Conservation (phyloP, 1,284 basidiomycete species). For the Trametes polyzona region DNA sequence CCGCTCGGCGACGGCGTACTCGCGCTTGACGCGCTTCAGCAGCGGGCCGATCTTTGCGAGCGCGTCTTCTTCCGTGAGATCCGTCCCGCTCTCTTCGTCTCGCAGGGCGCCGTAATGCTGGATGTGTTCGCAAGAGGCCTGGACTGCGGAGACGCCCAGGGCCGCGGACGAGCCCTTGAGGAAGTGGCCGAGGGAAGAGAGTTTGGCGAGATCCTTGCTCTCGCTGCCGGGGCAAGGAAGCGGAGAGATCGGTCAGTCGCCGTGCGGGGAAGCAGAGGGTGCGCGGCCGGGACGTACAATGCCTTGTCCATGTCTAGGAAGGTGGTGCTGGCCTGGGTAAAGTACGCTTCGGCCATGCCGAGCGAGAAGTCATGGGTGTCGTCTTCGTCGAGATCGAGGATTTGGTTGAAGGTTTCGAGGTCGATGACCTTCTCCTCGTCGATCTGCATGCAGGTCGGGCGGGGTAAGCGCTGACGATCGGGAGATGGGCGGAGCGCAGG, state of each 20-base stretch:
- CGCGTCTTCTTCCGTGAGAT: slow-evolving; percentile 61
- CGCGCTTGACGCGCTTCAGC: slow-evolving; percentile 55
- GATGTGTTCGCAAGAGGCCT: slow-evolving; percentile 85
- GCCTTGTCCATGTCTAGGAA: slow-evolving; percentile 81
- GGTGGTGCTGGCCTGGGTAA: slow-evolving; percentile 75
- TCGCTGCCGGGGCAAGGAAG: slow-evolving; percentile 33
- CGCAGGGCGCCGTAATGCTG: slow-evolving; percentile 79
- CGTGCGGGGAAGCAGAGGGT: background rate
- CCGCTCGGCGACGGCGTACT: slow-evolving; percentile 59
- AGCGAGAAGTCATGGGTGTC: slow-evolving; percentile 78
- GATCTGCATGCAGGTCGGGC: slow-evolving; percentile 3
- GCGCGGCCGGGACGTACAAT: slow-evolving; percentile 59
- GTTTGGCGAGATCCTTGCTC: slow-evolving; percentile 59
- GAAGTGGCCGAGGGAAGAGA: slow-evolving; percentile 87
- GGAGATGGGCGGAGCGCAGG: background rate
- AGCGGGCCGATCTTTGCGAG: slow-evolving; percentile 62
- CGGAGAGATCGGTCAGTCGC: background rate
- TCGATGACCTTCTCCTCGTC: slow-evolving; percentile 53
- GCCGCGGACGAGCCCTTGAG: slow-evolving; percentile 95
- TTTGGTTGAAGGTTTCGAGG: slow-evolving; percentile 81
- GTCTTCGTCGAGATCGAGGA: slow-evolving; percentile 91
- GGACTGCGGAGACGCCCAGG: slow-evolving; percentile 81
- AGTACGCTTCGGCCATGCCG: slow-evolving; percentile 82
- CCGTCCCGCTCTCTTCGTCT: slow-evolving; percentile 52
- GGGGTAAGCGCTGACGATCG: background rate